Base-by-base conservation (phyloP, 768 basidiomycete species). In the Phylloporus sp. region DNA sequence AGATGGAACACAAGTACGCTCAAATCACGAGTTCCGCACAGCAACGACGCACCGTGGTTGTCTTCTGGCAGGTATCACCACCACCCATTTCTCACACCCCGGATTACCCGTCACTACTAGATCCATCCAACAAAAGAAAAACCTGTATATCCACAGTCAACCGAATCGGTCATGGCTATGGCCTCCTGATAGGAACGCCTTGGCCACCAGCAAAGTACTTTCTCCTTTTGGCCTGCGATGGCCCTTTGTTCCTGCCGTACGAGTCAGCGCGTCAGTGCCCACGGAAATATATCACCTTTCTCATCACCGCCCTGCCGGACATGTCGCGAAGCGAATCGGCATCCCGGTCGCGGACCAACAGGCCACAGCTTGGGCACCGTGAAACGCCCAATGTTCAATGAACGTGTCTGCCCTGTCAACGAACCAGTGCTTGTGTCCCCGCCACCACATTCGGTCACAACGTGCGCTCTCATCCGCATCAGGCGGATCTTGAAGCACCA, bases 161-260 rank as follows among this genome's bases (percentile, higher is more conserved):
- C 50, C 48, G n/a, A 34, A 51, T 55, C 54, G 23, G 35, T 43
- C 18, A 40, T 58, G 61, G 61, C 55, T 55, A 55, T 65, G 63
- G 27, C 44, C 34, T 34, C 23, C 24, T 45, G 47, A 61, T 31
- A 42, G 42, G 24, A 39, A 48, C 36, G 11, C 6, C 4, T 39
- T 43, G 38, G n/a, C 34, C 31, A 46, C 43, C 39, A 20, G 35
- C 45, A 36, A 53, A 31, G 49, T 47, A 46, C 3, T 20, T 59
- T 35, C 35, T 48, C 41, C 8, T 52, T 50, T 43, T 11, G 26
- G 27, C 24, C 12, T 43, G 26, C 9, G 26, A n/a, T 15, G 22
- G 24, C 11, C 26, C 10, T 27, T n/a, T 8, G 41, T 51, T 24
- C 24, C 31, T 32, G 40, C 16, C 15, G 29, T 32, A 45, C 44